These are phyloP conservation scores for Kazachstania viticola DNA, from an alignment of 805 yeast species.

Conservation along the genomic window DNA sequence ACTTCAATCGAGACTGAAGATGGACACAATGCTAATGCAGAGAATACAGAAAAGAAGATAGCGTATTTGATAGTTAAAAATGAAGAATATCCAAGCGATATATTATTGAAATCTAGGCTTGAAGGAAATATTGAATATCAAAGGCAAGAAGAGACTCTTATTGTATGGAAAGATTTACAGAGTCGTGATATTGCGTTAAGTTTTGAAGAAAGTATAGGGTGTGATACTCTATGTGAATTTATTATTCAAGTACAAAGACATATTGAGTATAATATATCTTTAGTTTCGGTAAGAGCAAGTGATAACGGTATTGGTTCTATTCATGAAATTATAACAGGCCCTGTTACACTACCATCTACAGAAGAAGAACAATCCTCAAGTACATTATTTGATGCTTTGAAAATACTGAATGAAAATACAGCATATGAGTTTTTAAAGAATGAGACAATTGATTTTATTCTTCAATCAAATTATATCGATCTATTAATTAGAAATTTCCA, in stretches of 20 bases:
- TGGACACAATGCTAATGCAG: too few relatives aligned
- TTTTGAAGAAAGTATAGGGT: slow-evolving; percentile 86
- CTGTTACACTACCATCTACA: slow-evolving; percentile 53
- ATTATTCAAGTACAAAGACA: slow-evolving; percentile 55
- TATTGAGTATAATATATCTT: slow-evolving; percentile 51
- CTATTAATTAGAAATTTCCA: slow-evolving; percentile 43
- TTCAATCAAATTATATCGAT: slow-evolving; percentile 40
- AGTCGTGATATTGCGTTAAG: slow-evolving; percentile 72
- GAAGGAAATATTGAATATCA: slow-evolving; percentile 76
- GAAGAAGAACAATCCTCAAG: slow-evolving; percentile 35
- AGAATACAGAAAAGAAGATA: slow-evolving; percentile 5
- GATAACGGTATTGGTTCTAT: slow-evolving; percentile 39
- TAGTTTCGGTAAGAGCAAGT: slow-evolving; percentile 53
- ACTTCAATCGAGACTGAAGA: background rate
- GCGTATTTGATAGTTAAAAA: slow-evolving; percentile 65
- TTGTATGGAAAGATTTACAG: slow-evolving; percentile 79
- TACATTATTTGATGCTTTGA: slow-evolving; percentile 43
- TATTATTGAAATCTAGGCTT: slow-evolving; percentile 53
- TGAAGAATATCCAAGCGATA: slow-evolving; percentile 49
- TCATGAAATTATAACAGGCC: slow-evolving; percentile 73
- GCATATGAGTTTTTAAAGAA: slow-evolving; percentile 48
- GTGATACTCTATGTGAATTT: slow-evolving; percentile 73
- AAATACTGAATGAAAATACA: slow-evolving; percentile 46
- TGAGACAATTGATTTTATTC: slow-evolving; percentile 46
- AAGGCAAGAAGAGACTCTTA: slow-evolving; percentile 85